Percentiles rank a stretch among this genome's conserved stretches.
phyloP scores from a whole-genome alignment of 2,329 filamentous ascomycete genomes.

The Hymenoscyphus linearis region DNA sequence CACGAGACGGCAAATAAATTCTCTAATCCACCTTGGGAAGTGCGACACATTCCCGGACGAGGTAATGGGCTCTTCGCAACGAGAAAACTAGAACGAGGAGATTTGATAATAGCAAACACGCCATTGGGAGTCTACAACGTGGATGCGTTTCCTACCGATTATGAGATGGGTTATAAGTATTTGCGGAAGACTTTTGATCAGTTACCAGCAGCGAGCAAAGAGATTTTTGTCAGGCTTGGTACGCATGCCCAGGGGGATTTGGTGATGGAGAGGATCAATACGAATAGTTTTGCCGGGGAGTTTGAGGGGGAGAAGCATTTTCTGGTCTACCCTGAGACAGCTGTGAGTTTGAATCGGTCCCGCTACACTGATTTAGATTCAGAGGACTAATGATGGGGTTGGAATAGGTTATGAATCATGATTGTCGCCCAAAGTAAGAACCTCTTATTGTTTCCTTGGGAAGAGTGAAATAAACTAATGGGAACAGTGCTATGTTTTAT shows the following conservation, averaged over 20 bases:
- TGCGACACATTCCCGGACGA: constrained; percentile 21
- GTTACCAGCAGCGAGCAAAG: constrained; percentile 17
- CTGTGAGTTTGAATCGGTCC: constrained; percentile 14
- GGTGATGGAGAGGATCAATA: constrained; percentile 29
- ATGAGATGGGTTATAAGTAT: constrained; percentile 20
- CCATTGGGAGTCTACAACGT: constrained; percentile 25
- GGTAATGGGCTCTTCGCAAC: constrained; percentile 29
- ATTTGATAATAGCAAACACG: constrained; percentile 22
- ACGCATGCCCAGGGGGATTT: constrained; percentile 20
- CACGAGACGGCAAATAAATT: constrained; percentile 21
- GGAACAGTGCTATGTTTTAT: constrained; percentile 31
- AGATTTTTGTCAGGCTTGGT: constrained; percentile 20
- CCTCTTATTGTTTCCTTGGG: not conserved
- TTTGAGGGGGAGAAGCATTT: constrained; percentile 26
- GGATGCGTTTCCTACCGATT: constrained; percentile 24
- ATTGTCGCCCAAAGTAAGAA: constrained; percentile 38
- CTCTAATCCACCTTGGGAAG: constrained; percentile 22
- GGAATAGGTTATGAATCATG: constrained; percentile 37
- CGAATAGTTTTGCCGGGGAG: constrained; percentile 27
- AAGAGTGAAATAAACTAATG: constrained; percentile 6
- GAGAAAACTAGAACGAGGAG: constrained; percentile 22
- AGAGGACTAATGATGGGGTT: no score
- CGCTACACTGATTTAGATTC: constrained; percentile 8
- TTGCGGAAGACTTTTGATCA: constrained; percentile 24
- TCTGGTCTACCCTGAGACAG: constrained; percentile 27